Conservation (phyloP, 1,284 basidiomycete genomes). For the Trametes versicolor region DNA sequence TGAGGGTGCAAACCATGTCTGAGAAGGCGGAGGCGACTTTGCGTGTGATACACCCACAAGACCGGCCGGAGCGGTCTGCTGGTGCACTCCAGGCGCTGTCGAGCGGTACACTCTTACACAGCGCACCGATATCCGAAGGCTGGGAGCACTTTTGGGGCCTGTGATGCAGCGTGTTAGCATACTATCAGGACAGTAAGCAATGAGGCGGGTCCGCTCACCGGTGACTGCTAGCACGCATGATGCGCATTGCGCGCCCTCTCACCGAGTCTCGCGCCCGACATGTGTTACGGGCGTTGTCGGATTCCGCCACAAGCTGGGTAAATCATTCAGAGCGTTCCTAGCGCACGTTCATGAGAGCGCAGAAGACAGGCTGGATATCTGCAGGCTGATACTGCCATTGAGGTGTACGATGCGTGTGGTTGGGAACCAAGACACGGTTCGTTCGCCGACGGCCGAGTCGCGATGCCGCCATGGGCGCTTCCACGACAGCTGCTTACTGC, state of each 20-base stretch:
- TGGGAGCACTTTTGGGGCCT: not conserved
- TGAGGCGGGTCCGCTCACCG: constrained; percentile 9
- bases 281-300: constrained; percentile 5
- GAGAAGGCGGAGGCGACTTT: not conserved
- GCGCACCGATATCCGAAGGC: constrained; percentile 21
- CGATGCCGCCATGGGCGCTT: constrained; percentile 1
- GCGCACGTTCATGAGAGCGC: not conserved
- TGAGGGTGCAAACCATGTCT: constrained; percentile 10
- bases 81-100: constrained; percentile 2
- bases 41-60: constrained; percentile 20
- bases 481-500: not conserved
- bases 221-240: constrained; percentile 13
- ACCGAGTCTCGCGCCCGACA: constrained; percentile 6
- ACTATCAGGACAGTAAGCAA: not conserved
- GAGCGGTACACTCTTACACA: not conserved
- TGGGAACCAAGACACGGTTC: not conserved
- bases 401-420: constrained; percentile 8
- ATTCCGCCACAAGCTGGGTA: constrained; percentile 1
- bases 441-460: not conserved
- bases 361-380: not conserved
- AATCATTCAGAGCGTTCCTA: constrained; percentile 6
- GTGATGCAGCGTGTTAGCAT: constrained; percentile 12
- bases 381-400: not conserved
- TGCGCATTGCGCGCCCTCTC: constrained; percentile 16
- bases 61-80: constrained; percentile 3